Conservation (phyloP, 306 rosid species). For the Prunus davidiana region DNA sequence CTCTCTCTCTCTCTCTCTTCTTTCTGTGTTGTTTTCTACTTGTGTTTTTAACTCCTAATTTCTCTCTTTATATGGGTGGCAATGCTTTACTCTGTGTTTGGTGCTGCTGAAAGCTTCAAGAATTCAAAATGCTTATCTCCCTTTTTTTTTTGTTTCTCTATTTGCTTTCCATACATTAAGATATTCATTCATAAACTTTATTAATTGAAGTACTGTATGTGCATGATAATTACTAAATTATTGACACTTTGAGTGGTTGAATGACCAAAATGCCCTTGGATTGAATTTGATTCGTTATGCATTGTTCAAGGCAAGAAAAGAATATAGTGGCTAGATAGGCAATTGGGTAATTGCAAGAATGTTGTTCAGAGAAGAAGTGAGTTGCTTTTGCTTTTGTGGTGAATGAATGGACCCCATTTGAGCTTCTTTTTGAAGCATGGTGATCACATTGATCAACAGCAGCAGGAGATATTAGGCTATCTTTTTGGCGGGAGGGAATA, state of each 20-base stretch:
- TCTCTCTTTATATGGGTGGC: conserved; percentile 26
- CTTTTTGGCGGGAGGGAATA: conserved; percentile 29
- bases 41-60: neutral
- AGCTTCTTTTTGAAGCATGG: conserved; percentile 55
- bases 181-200: conserved; percentile 23
- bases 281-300: neutral
- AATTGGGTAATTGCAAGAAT: conserved; percentile 36
- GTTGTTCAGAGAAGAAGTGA: neutral
- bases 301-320: conserved; percentile 39
- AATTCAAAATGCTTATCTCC: conserved; percentile 29
- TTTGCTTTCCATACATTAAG: conserved; percentile 16
- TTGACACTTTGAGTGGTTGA: neutral
- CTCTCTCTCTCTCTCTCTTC: neutral
- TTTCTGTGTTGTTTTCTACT: neutral
- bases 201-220: neutral
- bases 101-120: conserved; percentile 1
- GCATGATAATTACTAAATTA: conserved; percentile 26
- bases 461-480: conserved; percentile 31
- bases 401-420: conserved; percentile 48
- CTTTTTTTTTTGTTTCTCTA: neutral
- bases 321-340: conserved; percentile 21
- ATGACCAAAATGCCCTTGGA: conserved; percentile 30
- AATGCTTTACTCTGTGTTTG: conserved; percentile 31
- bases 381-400: conserved; percentile 21
- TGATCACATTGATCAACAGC: conserved; percentile 15